Evolutionary conservation across 176 grass and related monocot genomes (phyloP).

Genomic region (Aegilops sharonensis): DNA sequence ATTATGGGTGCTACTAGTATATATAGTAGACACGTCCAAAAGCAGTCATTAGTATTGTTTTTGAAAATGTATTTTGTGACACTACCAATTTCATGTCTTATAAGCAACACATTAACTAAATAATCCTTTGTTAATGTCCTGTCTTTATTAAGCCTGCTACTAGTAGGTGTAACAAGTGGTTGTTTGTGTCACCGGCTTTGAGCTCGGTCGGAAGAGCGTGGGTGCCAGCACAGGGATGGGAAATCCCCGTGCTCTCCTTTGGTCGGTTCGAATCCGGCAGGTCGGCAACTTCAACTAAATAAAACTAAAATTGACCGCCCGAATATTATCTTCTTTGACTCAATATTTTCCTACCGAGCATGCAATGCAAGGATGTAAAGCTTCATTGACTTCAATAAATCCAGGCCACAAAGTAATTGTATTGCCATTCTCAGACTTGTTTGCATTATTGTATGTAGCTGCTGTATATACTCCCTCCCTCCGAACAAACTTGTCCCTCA

Average conservation of each 20-base stretch:
- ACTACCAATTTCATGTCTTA: neutral
- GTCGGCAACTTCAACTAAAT: slow-evolving; percentile 2
- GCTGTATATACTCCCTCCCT: neutral
- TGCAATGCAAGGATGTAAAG: neutral
- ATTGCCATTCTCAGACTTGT: neutral
- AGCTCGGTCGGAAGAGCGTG: slow-evolving; percentile 27
- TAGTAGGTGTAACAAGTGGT: neutral
- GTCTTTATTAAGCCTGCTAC: neutral
- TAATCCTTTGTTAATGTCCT: neutral
- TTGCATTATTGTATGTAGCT: neutral
- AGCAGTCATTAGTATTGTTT: neutral
- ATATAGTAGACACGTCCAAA: neutral
- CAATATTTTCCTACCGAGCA: neutral
- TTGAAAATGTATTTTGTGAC: neutral
- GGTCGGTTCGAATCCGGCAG: slow-evolving; percentile 61
- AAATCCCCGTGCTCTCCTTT: slow-evolving; percentile 23
- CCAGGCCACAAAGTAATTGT: neutral
- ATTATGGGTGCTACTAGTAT: neutral
- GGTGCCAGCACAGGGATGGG: neutral
- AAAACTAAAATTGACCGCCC: neutral
- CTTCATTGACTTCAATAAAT: neutral
- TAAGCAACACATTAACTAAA: neutral
- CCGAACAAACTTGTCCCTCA: too few relatives aligned
- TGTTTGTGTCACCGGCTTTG: neutral
- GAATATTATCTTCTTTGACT: neutral